Percentiles rank a stretch among this genome's conserved stretches.
phyloP scores from a whole-genome alignment of 768 basidiomycete genomes.

The Butyriboletus loyo region DNA sequence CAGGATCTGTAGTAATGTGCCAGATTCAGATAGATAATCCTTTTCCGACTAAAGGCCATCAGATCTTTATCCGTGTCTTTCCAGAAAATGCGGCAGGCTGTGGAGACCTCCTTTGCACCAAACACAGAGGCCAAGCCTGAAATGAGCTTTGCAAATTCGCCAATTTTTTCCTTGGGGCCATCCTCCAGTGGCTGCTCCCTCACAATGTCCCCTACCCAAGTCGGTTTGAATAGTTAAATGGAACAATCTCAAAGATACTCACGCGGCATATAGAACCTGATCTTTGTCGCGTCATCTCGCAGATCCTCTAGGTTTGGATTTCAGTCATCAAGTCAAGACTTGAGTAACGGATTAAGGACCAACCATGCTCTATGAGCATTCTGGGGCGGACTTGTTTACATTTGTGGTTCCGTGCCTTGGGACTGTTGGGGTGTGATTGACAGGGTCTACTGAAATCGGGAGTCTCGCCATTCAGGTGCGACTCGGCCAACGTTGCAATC shows the following conservation, averaged over 20 bases:
- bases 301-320: neutral
- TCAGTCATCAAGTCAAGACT: neutral
- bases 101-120: neutral
- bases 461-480: too few relatives aligned
- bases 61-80: constrained; percentile 15
- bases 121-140: constrained; percentile 2
- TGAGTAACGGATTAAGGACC: neutral
- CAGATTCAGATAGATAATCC: constrained; percentile 3
- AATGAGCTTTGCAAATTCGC: constrained; percentile 5
- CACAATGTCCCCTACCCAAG: neutral
- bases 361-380: constrained; percentile 2
- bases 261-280: constrained; percentile 15
- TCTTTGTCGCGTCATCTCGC: neutral
- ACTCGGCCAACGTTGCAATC: neutral
- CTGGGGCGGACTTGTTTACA: constrained; percentile 8
- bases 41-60: constrained; percentile 19
- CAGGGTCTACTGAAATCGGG: neutral
- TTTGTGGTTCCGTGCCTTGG: neutral
- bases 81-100: constrained; percentile 14
- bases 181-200: neutral
- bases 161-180: too few relatives aligned
- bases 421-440: neutral
- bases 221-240: neutral
- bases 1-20: constrained; percentile 11
- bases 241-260: neutral